phyloP scores from a whole-genome alignment of 2,329 filamentous ascomycete genomes.

The Zymoseptoria ardabiliae region DNA sequence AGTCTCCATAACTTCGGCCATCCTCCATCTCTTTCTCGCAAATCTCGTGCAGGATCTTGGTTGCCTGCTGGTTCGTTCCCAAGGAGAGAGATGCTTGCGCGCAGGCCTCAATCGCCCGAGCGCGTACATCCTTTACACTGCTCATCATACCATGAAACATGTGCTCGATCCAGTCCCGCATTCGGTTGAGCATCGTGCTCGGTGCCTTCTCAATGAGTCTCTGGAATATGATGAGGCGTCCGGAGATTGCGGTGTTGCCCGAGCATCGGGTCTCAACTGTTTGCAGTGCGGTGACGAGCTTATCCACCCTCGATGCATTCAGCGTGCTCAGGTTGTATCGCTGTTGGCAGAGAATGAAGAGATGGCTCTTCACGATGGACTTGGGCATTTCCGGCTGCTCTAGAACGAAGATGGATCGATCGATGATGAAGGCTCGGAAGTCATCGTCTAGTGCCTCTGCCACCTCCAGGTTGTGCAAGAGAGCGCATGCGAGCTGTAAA shows the following conservation, averaged over 20 bases:
- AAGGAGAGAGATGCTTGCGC: slow-evolving; percentile 61
- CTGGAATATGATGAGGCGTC: slow-evolving; percentile 71
- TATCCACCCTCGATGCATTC: slow-evolving; percentile 61
- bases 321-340: slow-evolving; percentile 70
- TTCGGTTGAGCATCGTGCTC: slow-evolving; percentile 60
- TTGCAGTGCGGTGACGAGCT: slow-evolving; percentile 63
- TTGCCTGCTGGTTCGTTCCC: slow-evolving; percentile 60
- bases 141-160: slow-evolving; percentile 77
- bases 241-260: slow-evolving; percentile 73
- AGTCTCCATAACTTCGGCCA: slow-evolving; percentile 59
- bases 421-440: slow-evolving; percentile 71
- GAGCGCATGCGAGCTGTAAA: slow-evolving; percentile 66
- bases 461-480: slow-evolving; percentile 68
- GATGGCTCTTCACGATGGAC: slow-evolving; percentile 66
- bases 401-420: slow-evolving; percentile 69
- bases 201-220: slow-evolving; percentile 67
- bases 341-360: slow-evolving; percentile 74
- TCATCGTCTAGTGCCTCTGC: slow-evolving; percentile 65
- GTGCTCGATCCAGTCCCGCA: slow-evolving; percentile 71
- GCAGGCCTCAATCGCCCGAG: slow-evolving; percentile 66
- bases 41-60: slow-evolving; percentile 59
- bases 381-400: slow-evolving; percentile 65
- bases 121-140: slow-evolving; percentile 66
- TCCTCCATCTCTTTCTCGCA: slow-evolving; percentile 46
- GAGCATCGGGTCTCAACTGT: slow-evolving; percentile 64